phyloP scores from a whole-genome alignment of 2,329 filamentous ascomycete genomes.

The Cadophora sp. region DNA sequence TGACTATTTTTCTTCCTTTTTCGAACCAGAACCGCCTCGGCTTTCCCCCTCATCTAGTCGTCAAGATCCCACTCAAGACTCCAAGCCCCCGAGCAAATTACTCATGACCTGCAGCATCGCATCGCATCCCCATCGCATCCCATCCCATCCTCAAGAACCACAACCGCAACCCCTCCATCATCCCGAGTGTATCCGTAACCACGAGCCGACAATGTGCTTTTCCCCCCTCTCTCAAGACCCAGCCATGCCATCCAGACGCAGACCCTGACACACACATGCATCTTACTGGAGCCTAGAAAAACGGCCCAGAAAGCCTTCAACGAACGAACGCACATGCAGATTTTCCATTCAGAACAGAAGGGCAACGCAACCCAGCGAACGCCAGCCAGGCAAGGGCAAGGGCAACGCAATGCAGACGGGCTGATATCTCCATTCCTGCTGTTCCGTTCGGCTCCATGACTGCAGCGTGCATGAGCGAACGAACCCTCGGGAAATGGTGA shows the following conservation, averaged over 20 bases:
- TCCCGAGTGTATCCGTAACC: constrained; percentile 6
- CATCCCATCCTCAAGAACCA: neutral
- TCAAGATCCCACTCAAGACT: neutral
- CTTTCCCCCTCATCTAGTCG: neutral
- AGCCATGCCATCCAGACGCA: constrained; percentile 3
- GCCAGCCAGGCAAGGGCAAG: neutral
- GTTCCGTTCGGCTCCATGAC: constrained; percentile 3
- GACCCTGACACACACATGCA: constrained; percentile 9
- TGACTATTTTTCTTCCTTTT: neutral
- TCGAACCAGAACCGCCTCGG: neutral
- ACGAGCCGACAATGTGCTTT: neutral
- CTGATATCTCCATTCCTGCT: neutral
- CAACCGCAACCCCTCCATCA: neutral
- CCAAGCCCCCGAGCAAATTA: constrained; percentile 7
- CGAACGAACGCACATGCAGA: neutral
- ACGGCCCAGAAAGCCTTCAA: neutral
- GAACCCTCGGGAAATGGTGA: constrained; percentile 3
- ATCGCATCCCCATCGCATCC: neutral
- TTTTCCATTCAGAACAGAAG: neutral
- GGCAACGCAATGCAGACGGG: neutral
- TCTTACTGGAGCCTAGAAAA: constrained; percentile 13
- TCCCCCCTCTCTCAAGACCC: neutral
- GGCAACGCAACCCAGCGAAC: neutral
- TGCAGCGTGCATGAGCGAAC: constrained; percentile 5
- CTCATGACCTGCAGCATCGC: constrained; percentile 14